phyloP scores from a whole-genome alignment of 495 filamentous ascomycete species.

The Neurospora sp. region DNA sequence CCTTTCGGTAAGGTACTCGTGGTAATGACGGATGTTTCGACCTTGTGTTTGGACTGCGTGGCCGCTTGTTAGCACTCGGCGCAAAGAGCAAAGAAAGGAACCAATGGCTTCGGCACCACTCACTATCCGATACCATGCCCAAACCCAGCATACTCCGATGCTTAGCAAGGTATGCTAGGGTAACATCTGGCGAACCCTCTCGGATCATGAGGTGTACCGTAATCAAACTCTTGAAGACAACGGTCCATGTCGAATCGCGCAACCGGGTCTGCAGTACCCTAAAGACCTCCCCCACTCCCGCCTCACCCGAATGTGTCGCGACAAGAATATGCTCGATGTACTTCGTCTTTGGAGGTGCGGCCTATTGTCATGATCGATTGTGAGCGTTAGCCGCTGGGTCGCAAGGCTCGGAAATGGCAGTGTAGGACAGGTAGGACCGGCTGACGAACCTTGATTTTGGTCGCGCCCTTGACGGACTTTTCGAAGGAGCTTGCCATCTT shows the following conservation, averaged over 20 bases:
- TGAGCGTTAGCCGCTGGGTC: constrained; percentile 3
- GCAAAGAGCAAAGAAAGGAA: not conserved
- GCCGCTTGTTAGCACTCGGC: constrained; percentile 3
- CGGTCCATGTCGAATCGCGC: constrained; percentile 94
- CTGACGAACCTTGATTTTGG: constrained; percentile 75
- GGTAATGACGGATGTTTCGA: constrained; percentile 86
- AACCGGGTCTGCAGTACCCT: constrained; percentile 78
- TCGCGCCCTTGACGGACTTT: constrained; percentile 89
- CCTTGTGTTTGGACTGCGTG: constrained; percentile 82
- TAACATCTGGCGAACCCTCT: constrained; percentile 84
- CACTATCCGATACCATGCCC: constrained; percentile 86
- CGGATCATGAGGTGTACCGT: constrained; percentile 96
- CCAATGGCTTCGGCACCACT: constrained; percentile 22
- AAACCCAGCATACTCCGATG: constrained; percentile 78
- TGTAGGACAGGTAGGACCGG: not conserved
- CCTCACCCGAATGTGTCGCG: constrained; percentile 90
- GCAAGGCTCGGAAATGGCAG: not conserved
- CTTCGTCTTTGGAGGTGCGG: constrained; percentile 96
- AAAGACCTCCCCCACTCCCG: constrained; percentile 93
- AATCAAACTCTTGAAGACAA: constrained; percentile 91
- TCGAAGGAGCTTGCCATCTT: constrained; percentile 74
- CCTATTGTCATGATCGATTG: constrained; percentile 35
- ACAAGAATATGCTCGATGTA: constrained; percentile 98
- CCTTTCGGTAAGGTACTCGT: constrained; percentile 74
- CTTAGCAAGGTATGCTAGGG: constrained; percentile 73